Base-by-base conservation (phyloP, 164 flowering plant genomes). In the Sedum album region DNA sequence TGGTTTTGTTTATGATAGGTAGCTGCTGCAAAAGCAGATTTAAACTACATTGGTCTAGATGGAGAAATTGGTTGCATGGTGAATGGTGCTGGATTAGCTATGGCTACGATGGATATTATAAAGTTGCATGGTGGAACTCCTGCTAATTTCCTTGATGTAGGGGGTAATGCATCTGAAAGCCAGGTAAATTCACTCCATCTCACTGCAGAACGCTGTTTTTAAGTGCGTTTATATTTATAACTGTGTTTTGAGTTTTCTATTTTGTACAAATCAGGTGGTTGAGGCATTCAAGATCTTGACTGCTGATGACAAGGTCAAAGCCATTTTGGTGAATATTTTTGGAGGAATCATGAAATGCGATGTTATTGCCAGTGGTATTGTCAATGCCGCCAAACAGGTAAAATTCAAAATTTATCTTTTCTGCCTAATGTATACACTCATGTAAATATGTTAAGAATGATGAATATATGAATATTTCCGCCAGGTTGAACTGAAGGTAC, bases 31-130 rank as follows among this genome's bases (percentile, higher is more conserved):
- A 84, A 92, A 81, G 99, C 94, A 61, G 99, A 91, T 79, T 70
- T 95, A 76, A 95, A 95, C 78, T 95, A 95, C 72, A 95, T 95
- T 79, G 99, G 99, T 55, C 81, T 95, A 69, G 99, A 95, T 83
- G 99, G 99, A 75, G 97, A 95, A 80, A 95, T 95, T 74, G 99
- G 99, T 67, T 95, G 99, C 82, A 95, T 95, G 99, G 99, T 95
- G 65, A 95, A 95, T 85, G 99, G 99, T 75, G 99, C 97, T 65
- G 99, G 99, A 64, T 78, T 95, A 77, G 99, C 99, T 15, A 95
- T 95, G 99, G 94, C 99, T 48, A 92, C 99, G 8, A 92, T 95
- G 99, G 99, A 95, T 73, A 95, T 95, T 28, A 92, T 95, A 73
- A 95, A 95, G 79, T 67, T 95, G 77, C 99, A 88, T 77, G 99